Base-by-base conservation (phyloP, 1,284 basidiomycete species). In the Puccinia brachypodii region DNA sequence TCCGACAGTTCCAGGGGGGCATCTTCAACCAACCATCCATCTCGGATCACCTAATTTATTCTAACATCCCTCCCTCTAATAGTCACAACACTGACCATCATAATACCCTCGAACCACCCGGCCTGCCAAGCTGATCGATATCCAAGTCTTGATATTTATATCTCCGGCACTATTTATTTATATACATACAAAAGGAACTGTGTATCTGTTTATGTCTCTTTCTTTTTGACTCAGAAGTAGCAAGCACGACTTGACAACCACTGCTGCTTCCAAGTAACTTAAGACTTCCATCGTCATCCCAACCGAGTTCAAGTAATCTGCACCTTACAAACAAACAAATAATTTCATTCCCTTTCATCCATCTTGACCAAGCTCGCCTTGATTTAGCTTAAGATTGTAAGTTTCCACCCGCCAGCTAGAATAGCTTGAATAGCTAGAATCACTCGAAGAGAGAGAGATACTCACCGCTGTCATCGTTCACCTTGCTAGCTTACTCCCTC, bases 271-370 rank as follows among this genome's bases (percentile, higher is more conserved):
- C 53, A 56, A 56, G n/a, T 7, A 56, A 56, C 53, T 25, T 11
- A 19, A 64, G 31, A 33, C 62, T 38, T 14, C 62, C 36, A 40
- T 64, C 62, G 62, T 64, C 62, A 64, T 64, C 62, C 36, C 62
- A 38, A 64, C 62, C 62, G 16, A 64, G 4, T 64, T 36, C 19
- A 11, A 53, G 9, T 4, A 8, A 7, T 19, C 50, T n/a, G 8
- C 19, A 22, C 50, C 19, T 53, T 22, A 53, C 50, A 8, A 31
- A n/a, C n/a, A n/a, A n/a, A n/a, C n/a, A n/a, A n/a, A n/a, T n/a
- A n/a, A n/a, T 62, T 8, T 36, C 19, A 28, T 62, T 22, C 60
- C 60, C 60, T 62, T 36, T 64, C 31, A 64, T 8, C 33, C 19
- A 13, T 36, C 33, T n/a, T 40, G 2, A 64, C 36, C 36, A 11